phyloP scores from a whole-genome alignment of 306 rosid genomes.

The Fagus crenata region DNA sequence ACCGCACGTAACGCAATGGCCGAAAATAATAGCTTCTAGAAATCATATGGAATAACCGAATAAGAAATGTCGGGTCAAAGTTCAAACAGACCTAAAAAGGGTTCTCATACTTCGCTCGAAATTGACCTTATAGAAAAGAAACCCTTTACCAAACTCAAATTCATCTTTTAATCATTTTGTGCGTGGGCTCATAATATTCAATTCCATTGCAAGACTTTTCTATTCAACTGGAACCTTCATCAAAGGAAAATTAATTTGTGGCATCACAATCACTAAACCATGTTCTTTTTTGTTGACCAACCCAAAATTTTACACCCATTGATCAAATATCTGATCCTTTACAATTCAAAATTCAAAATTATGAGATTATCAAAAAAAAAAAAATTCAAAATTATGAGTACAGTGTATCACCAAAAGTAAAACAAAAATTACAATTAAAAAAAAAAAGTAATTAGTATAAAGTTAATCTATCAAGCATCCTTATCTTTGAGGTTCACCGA shows the following conservation, averaged over 20 bases:
- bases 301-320: not conserved
- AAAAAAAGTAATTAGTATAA: not conserved
- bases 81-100: no score
- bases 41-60: no score
- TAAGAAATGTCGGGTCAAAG: no score
- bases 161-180: no score
- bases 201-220: not conserved
- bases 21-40: no score
- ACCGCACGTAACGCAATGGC: no score
- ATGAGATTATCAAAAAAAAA: not conserved
- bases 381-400: not conserved
- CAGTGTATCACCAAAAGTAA: not conserved
- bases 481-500: not conserved
- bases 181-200: no score
- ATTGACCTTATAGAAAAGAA: no score
- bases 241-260: not conserved
- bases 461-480: not conserved
- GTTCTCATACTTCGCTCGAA: no score
- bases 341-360: not conserved
- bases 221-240: not conserved
- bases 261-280: no score
- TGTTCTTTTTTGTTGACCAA: not conserved
- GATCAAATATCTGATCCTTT: not conserved
- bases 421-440: not conserved
- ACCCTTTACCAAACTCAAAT: no score